phyloP scores from a whole-genome alignment of 495 filamentous ascomycete species.

The Beverwykella pulmonaria region DNA sequence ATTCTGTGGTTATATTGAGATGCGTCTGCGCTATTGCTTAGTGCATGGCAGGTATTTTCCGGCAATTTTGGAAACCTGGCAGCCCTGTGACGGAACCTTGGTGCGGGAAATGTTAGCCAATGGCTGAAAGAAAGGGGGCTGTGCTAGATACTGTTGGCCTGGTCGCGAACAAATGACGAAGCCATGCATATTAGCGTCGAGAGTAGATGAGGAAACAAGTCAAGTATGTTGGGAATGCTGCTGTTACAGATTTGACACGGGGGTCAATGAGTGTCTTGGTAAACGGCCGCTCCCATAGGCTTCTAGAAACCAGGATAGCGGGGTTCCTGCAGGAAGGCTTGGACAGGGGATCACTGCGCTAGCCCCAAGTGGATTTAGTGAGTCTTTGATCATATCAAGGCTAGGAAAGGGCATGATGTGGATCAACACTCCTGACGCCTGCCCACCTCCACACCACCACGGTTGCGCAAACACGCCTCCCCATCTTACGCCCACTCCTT shows the following conservation, averaged over 20 bases:
- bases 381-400: neutral
- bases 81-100: neutral
- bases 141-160: neutral
- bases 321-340: neutral
- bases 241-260: neutral
- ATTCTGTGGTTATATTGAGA: neutral
- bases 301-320: slow-evolving; percentile 5
- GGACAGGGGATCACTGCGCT: neutral
- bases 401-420: neutral
- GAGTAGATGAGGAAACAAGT: too few relatives aligned
- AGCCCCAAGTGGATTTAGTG: too few relatives aligned
- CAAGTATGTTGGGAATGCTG: too few relatives aligned
- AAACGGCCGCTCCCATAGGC: slow-evolving; percentile 5
- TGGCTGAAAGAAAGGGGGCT: neutral
- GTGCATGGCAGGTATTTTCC: neutral
- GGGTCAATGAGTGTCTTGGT: neutral
- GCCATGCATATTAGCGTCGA: neutral
- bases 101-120: slow-evolving; percentile 10
- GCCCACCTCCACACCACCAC: neutral
- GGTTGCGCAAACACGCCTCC: neutral
- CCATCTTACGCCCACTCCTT: neutral
- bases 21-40: neutral
- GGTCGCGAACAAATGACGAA: slow-evolving; percentile 1
- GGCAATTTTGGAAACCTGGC: slow-evolving; percentile 2
- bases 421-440: neutral